Evolutionary conservation across 2,329 filamentous ascomycete genomes (phyloP), one percentile per base, ranked within the genome.

Genomic region (Xylaria sp.): DNA sequence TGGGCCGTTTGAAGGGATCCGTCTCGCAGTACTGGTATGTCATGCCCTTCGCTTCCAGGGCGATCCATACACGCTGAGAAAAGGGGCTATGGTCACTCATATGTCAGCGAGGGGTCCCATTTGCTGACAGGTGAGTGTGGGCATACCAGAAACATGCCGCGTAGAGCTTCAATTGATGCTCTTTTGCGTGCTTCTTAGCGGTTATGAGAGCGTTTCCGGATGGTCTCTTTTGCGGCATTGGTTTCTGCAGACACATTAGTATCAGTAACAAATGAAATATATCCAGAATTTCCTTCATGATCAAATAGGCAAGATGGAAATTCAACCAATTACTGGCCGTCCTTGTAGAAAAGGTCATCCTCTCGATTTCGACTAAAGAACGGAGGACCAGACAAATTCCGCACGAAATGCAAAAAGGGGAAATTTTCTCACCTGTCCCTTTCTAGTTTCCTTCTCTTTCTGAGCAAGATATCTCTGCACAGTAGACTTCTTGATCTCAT

Each of bases 61-160:
- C 89, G 64, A 96, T 94, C 91, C 91, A 96, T 30, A 94, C 89
- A 16, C 91, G 85, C 71, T 95, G 91, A 1, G 91, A 91, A 71
- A 93, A 94, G 30, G 91, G 91, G 69, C 88, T 90, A 50, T 55
- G 54, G 39, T 52, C 30, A n/a, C 49, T 46, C 44, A 48, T 60
- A 53, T 67, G 66, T 68, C 39, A 69, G 62, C 51, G 55, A 5
- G 52, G 56, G 37, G 3, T 16, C 8, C 35, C 6, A 5, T 3
- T 19, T 23, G n/a, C 10, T 57, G 55, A 61, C 37, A 57, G 57
- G 39, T 57, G 57, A 66, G 64, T 63, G 53, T 52, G 60, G 44
- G 60, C 52, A 68, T 76, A 91, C 89, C 91, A 95, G 73, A 92
- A 94, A 71, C 89, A 92, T 67, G 88, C 89, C 34, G 90, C 90